Base-by-base conservation (phyloP, 768 basidiomycete genomes). In the Naganishia kalamii region DNA sequence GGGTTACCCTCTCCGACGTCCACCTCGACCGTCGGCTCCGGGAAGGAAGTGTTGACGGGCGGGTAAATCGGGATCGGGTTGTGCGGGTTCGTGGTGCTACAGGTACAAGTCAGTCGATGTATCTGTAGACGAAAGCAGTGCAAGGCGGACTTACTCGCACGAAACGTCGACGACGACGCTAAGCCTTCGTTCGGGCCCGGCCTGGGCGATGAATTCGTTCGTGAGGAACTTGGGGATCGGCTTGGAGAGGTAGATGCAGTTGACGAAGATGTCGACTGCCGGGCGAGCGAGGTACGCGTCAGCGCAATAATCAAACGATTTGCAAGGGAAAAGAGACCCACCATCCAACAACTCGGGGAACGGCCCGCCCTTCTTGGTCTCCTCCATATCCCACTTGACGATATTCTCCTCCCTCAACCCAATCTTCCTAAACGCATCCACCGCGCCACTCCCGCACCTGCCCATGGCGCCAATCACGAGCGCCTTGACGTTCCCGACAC, bases 381-480 rank as follows among this genome's bases (percentile, higher is more conserved):
- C 96, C 1, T 83, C 88, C 82, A 99, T 80, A 78, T 99, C 96
- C 96, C 96, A 98, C 83, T 97, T 93, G 80, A 90, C 29, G 72
- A 99, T 96, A 75, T 98, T 86, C 63, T 90, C 85, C 70, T 94
- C 92, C 51, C 87, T 84, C 33, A 99, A 80, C n/a, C 94, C 94
- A 65, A 92, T 88, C 84, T 94, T 96, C 77, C 86, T 84, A 77
- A 98, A 88, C n/a, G 97, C 82, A 69, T 94, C 92, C 54, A 97
- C 89, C 17, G 94, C 96, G 47, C 96, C 96, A 27, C 87, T 83
- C 32, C 96, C 96, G 76, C 96, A 98, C 54, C 94, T 82, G 13
- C 96, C 96, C 27, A 97, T 83, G 0, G 96, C 96, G 49, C 96
- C 96, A 63, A 98, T 96, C 65, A 99, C 92, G 63, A 98, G 85